Evolutionary conservation across 768 basidiomycete genomes (phyloP), one percentile per base, ranked within the genome.

Genomic region (Mycena pura): DNA sequence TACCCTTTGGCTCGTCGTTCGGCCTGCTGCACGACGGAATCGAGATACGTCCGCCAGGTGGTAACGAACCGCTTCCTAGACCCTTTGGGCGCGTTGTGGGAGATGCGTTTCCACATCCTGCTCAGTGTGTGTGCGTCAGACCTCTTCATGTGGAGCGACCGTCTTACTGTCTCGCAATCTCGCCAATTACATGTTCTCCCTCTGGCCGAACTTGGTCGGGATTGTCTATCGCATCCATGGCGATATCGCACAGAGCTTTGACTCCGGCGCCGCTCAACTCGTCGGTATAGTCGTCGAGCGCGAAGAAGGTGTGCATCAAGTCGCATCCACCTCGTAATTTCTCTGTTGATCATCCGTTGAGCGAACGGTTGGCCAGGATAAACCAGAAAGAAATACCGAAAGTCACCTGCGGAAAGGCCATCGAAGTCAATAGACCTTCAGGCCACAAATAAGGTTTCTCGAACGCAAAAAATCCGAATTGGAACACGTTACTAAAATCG

Each of bases 211-310:
- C 44, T 39, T 40, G 51, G 25, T 53, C 48, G 10, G 70, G 68
- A 43, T 68, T 62, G 7, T 65, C 50, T 17, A 70, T 48, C n/a
- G 63, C 67, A 39, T 70, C 71, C 50, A 69, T 65, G 9, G 68
- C 66, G n/a, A 59, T 66, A 21, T 64, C 57, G 11, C 49, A 55
- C 39, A 68, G 53, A 21, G 53, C 54, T 6, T 47, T 31, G 9
- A 68, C 68, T 3, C 46, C 59, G 24, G 62, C 53, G 7, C 50
- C 48, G 43, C 57, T 55, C 17, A 57, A 51, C 6, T 63, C 63
- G 29, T 70, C 71, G 14, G 66, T 67, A 44, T 67, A 68, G 31
- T 70, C 70, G 25, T 70, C 69, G 21, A 65, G 52, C 21, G 68
- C 64, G 46, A 70, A 72, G 41, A 60, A 68, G 13, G 65, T 24